A percentile compares a stretch with the other conserved stretches of the same genome.
phyloP scores from a whole-genome alignment of 768 basidiomycete species.

The Lactarius sanguifluus region DNA sequence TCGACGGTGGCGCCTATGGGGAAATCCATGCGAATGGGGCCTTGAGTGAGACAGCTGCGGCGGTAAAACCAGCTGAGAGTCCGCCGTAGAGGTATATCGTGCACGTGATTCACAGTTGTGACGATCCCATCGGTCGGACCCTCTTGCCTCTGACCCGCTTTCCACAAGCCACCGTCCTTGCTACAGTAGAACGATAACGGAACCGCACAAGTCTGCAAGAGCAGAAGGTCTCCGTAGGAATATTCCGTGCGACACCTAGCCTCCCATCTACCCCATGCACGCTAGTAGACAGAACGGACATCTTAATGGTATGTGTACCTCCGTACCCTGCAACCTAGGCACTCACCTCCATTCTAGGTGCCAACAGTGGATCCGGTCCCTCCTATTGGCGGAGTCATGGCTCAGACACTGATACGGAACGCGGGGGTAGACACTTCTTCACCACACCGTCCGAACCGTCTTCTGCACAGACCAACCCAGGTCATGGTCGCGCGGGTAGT shows the following conservation, averaged over 20 bases:
- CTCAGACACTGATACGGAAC: conserved; percentile 37
- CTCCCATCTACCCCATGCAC: conserved; percentile 12
- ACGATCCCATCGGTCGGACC: not conserved
- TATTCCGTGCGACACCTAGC: not conserved
- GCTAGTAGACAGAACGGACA: conserved; percentile 23
- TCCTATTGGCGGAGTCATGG: conserved; percentile 28
- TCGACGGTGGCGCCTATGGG: conserved; percentile 75
- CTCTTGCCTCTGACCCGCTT: not conserved
- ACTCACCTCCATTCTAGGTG: conserved; percentile 16
- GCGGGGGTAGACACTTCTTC: conserved; percentile 34
- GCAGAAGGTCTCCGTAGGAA: not conserved
- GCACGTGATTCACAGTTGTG: not conserved
- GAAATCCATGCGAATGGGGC: conserved; percentile 39
- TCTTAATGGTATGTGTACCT: conserved; percentile 14
- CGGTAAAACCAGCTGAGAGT: not conserved
- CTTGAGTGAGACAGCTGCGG: not conserved
- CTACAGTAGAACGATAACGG: not conserved
- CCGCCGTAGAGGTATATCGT: not conserved
- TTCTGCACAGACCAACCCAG: conserved; percentile 31
- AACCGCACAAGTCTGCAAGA: not conserved
- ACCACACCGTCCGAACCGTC: conserved; percentile 37
- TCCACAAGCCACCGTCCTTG: not conserved
- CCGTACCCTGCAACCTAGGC: not conserved
- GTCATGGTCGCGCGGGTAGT: conserved; percentile 32
- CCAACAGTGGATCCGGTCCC: conserved; percentile 24